phyloP scores from a whole-genome alignment of 345 rosid species.

The Euphorbia tirucalli region DNA sequence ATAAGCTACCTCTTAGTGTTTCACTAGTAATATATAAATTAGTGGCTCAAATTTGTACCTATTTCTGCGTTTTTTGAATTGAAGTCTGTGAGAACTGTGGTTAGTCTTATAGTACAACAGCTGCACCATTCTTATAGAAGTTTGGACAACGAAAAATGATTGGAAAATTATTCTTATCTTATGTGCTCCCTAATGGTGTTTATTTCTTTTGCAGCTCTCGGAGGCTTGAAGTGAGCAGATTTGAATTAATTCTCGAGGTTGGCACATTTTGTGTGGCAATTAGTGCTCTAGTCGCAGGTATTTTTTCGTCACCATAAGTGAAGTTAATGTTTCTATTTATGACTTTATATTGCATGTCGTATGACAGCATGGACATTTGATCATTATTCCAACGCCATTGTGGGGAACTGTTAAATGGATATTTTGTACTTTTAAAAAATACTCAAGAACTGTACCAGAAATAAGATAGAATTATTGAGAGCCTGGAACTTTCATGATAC shows the following conservation, averaged over 20 bases:
- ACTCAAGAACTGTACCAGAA: background rate
- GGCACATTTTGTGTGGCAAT: constrained; percentile 86
- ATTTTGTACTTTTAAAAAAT: background rate
- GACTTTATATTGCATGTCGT: background rate
- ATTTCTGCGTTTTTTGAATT: background rate
- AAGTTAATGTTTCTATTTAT: background rate
- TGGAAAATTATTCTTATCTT: background rate
- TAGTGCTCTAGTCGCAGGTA: constrained; percentile 91
- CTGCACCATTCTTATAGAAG: background rate
- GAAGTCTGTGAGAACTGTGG: background rate
- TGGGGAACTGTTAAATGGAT: background rate
- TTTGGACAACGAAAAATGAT: background rate
- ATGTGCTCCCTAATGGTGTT: background rate
- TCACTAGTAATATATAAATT: background rate
- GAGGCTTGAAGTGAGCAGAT: constrained; percentile 94
- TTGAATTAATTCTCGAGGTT: constrained; percentile 93
- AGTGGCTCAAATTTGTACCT: background rate
- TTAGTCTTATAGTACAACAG: background rate
- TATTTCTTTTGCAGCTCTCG: constrained; percentile 65
- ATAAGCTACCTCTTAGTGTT: background rate
- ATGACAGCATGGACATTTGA: background rate
- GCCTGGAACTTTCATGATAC: background rate
- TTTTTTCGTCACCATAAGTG: constrained; percentile 10
- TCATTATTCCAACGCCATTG: background rate
- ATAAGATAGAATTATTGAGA: background rate